A percentile compares a stretch with the other conserved stretches of the same genome.
These are phyloP conservation scores for Aspergillus panamensis DNA, from an alignment of 495 filamentous ascomycete species.

Conservation along the genomic window DNA sequence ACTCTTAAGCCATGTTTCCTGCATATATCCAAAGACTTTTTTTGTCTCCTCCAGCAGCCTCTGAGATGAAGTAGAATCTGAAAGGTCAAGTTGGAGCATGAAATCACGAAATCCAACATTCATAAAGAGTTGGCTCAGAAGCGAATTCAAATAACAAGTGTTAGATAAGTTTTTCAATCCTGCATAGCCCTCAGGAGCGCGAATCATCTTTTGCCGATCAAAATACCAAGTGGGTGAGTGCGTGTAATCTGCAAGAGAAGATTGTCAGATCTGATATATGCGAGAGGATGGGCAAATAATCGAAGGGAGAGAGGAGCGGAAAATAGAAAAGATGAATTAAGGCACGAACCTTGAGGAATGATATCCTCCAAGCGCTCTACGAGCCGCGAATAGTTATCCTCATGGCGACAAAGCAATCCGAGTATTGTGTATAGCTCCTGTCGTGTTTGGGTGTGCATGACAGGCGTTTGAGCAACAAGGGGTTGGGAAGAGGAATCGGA, in stretches of 20 bases:
- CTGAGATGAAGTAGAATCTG: conserved; percentile 56
- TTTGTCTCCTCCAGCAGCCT: conserved; percentile 72
- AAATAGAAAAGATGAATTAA: too few relatives aligned
- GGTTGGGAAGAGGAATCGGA: conserved; percentile 28
- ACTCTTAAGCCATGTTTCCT: conserved; percentile 68
- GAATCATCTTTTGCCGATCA: conserved; percentile 64
- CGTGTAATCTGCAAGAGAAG: conserved; percentile 38
- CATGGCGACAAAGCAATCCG: conserved; percentile 54
- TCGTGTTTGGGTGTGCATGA: conserved; percentile 55
- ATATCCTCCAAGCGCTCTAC: conserved; percentile 53
- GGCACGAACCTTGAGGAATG: conserved; percentile 41
- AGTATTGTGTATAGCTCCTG: conserved; percentile 63
- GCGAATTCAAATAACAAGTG: conserved; percentile 95
- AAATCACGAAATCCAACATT: conserved; percentile 85
- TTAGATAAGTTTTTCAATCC: conserved; percentile 89
- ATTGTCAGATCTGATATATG: not conserved
- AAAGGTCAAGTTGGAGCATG: conserved; percentile 62
- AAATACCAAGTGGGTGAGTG: conserved; percentile 57
- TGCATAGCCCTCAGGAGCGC: conserved; percentile 72
- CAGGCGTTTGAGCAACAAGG: conserved; percentile 38
- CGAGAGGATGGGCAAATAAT: not conserved
- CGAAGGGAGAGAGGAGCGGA: conserved; percentile 19
- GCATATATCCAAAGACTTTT: conserved; percentile 79
- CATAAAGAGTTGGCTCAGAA: conserved; percentile 97
- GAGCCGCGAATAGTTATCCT: conserved; percentile 47